Evolutionary conservation across 164 flowering plant species (phyloP).

Genomic region (Macadamia tetraphylla): DNA sequence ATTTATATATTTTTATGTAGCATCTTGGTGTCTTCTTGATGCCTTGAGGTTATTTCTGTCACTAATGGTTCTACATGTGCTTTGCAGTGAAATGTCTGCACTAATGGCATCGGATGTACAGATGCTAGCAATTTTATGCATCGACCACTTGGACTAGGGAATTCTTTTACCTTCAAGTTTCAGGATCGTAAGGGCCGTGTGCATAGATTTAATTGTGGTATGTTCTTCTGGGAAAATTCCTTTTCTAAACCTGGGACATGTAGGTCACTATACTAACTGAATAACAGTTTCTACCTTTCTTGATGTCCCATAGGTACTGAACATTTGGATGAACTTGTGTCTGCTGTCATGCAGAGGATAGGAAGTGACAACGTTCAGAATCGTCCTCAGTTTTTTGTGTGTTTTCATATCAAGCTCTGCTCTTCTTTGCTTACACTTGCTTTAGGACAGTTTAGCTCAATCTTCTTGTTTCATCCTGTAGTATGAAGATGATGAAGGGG

Average conservation of each 20-base stretch:
- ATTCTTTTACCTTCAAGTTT: constrained; percentile 81
- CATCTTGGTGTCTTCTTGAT: too few relatives aligned
- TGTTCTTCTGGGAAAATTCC: constrained; percentile 17
- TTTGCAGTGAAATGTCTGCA: constrained; percentile 73
- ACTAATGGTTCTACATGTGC: constrained; percentile 10
- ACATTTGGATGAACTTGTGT: constrained; percentile 59
- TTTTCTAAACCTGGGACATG: not conserved
- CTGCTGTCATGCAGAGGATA: constrained; percentile 68
- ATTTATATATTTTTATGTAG: not conserved
- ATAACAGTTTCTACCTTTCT: constrained; percentile 1
- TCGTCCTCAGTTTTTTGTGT: constrained; percentile 56
- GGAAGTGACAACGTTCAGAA: constrained; percentile 40
- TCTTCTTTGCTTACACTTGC: constrained; percentile 1
- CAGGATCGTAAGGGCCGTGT: constrained; percentile 81
- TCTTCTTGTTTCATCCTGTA: constrained; percentile 20
- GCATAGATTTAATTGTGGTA: constrained; percentile 81
- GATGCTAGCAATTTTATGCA: constrained; percentile 52
- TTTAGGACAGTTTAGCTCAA: not conserved
- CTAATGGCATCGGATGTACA: constrained; percentile 57
- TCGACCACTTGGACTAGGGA: constrained; percentile 84
- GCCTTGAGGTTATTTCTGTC: not conserved
- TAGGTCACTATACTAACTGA: not conserved
- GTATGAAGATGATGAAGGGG: constrained; percentile 99
- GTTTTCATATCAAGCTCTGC: constrained; percentile 5
- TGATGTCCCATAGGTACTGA: constrained; percentile 50